phyloP scores from a whole-genome alignment of 352 stramenopile genomes.

The Phytopythium sindhum region DNA sequence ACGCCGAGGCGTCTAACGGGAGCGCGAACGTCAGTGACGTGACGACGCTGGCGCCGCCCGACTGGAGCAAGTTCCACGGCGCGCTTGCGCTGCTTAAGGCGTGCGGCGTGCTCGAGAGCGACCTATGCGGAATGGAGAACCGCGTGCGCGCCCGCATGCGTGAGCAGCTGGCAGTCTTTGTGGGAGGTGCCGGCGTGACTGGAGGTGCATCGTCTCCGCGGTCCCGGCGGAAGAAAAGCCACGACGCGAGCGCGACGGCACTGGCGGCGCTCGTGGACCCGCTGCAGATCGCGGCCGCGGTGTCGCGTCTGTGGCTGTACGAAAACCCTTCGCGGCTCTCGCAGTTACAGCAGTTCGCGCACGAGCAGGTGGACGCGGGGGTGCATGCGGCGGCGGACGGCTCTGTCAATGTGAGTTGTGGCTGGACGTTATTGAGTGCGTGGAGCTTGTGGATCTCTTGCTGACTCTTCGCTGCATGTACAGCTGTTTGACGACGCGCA shows the following conservation, averaged over 20 bases:
- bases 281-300: slow-evolving; percentile 29
- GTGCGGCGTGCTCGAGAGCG: slow-evolving; percentile 46
- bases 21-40: not conserved
- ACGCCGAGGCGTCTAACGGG: slow-evolving; percentile 14
- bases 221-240: slow-evolving; percentile 24
- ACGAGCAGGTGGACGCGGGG: slow-evolving; percentile 28
- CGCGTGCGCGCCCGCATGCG: slow-evolving; percentile 48
- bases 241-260: slow-evolving; percentile 14
- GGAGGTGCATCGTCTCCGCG: slow-evolving; percentile 24
- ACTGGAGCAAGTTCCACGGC: slow-evolving; percentile 76
- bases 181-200: slow-evolving; percentile 14
- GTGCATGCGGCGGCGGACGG: not conserved
- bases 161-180: slow-evolving; percentile 48
- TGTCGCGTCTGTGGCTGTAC: slow-evolving; percentile 49
- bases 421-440: too few species aligned
- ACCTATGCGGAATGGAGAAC: slow-evolving; percentile 44
- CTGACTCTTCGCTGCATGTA: too few species aligned
- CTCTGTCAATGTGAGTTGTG: not conserved
- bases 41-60: slow-evolving; percentile 16
- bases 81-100: slow-evolving; percentile 59
- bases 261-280: slow-evolving; percentile 36
- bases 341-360: slow-evolving; percentile 49
- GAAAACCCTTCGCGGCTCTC: slow-evolving; percentile 38
- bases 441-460: not conserved
- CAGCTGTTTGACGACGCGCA: slow-evolving; percentile 52